phyloP scores from a whole-genome alignment of 345 rosid genomes.

The Litchi chinensis region DNA sequence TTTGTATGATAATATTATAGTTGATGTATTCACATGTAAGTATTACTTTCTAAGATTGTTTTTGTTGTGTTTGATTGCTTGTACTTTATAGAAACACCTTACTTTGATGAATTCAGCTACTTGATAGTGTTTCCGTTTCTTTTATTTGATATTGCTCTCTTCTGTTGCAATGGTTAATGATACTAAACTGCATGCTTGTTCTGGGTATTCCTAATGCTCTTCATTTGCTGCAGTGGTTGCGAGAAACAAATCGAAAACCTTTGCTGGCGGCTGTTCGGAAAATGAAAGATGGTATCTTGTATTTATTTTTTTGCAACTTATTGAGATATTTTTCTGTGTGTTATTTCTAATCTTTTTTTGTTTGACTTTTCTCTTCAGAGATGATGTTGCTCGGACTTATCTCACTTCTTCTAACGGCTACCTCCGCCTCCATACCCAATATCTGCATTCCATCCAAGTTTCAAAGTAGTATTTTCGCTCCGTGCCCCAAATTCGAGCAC shows the following conservation, averaged over 20 bases:
- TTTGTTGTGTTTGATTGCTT: too few species aligned
- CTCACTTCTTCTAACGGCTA: conserved; percentile 86
- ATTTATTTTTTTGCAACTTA: neutral
- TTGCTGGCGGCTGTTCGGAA: conserved; percentile 82
- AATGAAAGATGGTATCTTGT: conserved; percentile 83
- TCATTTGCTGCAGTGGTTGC: conserved; percentile 66
- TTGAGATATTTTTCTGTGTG: conserved; percentile 9
- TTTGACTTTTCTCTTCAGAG: conserved; percentile 50
- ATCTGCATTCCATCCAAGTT: conserved; percentile 89
- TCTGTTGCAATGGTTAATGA: neutral
- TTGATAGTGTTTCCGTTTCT: neutral
- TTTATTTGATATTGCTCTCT: neutral
- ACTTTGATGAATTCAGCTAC: too few species aligned
- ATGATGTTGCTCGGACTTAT: conserved; percentile 98
- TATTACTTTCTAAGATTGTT: too few species aligned
- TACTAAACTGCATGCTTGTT: neutral
- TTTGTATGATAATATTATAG: too few species aligned
- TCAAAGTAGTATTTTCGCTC: conserved; percentile 69
- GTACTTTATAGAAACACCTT: too few species aligned
- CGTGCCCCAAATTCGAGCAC: conserved; percentile 69
- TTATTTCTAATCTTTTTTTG: neutral
- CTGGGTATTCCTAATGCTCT: conserved; percentile 12
- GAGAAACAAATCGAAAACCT: conserved; percentile 76
- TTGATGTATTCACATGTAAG: too few species aligned
- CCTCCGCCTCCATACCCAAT: conserved; percentile 75